These are phyloP conservation scores for Jackrogersella multiformis DNA, from an alignment of 495 filamentous ascomycete genomes.

Conservation along the genomic window DNA sequence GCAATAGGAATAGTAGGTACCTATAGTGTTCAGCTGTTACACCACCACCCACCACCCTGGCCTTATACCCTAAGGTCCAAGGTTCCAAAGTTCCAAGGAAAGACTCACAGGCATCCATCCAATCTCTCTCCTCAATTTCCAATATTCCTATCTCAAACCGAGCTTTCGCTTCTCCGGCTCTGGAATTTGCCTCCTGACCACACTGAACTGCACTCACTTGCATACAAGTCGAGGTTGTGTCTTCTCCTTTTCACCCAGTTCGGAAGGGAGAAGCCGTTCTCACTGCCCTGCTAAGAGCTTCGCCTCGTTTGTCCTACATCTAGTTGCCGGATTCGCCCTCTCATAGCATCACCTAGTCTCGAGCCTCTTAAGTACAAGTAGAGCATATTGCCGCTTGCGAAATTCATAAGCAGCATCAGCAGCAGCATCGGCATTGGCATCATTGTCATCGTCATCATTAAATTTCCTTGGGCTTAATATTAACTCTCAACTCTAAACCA, in stretches of 20 bases:
- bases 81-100: too few relatives aligned
- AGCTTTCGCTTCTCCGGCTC: not conserved
- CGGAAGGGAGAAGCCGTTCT: constrained; percentile 19
- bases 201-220: not conserved
- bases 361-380: constrained; percentile 37
- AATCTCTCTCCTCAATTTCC: constrained; percentile 1
- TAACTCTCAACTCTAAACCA: not conserved
- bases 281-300: constrained; percentile 38
- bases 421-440: constrained; percentile 2
- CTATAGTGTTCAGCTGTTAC: constrained; percentile 31
- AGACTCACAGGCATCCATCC: too few relatives aligned
- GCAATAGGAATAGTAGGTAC: constrained; percentile 32
- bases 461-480: too few relatives aligned
- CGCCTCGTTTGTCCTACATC: constrained; percentile 43
- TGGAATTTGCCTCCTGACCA: constrained; percentile 12
- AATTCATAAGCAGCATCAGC: not conserved
- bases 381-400: constrained; percentile 18
- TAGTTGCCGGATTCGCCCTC: constrained; percentile 10
- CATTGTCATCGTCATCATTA: too few relatives aligned
- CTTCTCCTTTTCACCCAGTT: constrained; percentile 10
- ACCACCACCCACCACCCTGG: constrained; percentile 15
- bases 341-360: constrained; percentile 2
- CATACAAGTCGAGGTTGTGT: constrained; percentile 9
- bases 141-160: not conserved
- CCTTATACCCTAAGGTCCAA: not conserved